Evolutionary conservation across 768 basidiomycete genomes (phyloP), one percentile per base, ranked within the genome.

Genomic region (Termitomyces sp.): DNA sequence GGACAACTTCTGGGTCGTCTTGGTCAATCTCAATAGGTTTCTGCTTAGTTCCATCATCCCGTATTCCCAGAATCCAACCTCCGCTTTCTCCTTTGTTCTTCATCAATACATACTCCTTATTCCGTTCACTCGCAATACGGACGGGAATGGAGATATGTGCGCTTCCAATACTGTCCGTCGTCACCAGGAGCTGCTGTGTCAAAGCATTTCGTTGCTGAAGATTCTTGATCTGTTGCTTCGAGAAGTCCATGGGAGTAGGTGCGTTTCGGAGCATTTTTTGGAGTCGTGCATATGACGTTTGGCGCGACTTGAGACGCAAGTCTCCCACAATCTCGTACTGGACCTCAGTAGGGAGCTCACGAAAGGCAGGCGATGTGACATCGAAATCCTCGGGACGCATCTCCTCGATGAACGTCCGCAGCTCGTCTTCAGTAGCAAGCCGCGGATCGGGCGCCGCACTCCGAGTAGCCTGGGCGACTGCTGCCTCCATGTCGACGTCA

Each of bases 261-360:
- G 94, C 81, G 44, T 78, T 81, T 53, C 76, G 78, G 19, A 96
- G 75, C 97, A 99, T 99, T 55, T 87, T 86, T 65, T 97, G 89
- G 45, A 98, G 73, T 3, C 97, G 89, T 33, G 84, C 85, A 73
- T 95, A 89, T 9, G 93, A 96, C 12, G 92, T 95, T 71, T 98
- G 95, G 3, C 97, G 82, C 1, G 95, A 98, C 70, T 94, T 94
- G 55, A 97, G 77, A 3, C 97, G 85, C 48, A 98, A 76, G 73
- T 99, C 97, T 53, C 96, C 95, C 35, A 98, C 86, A 62, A 99
- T 96, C 73, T 99, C 97, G 71, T 98, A 99, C 64, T 99, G 94
- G 21, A 97, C 85, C 69, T 98, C 95, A 0, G 93, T 96, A 2
- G 97, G 95, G 3, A 98, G 82, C 60, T 92, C 90, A 23, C 87